phyloP scores from a whole-genome alignment of 495 filamentous ascomycete genomes.

The Penicillium samsonianum region DNA sequence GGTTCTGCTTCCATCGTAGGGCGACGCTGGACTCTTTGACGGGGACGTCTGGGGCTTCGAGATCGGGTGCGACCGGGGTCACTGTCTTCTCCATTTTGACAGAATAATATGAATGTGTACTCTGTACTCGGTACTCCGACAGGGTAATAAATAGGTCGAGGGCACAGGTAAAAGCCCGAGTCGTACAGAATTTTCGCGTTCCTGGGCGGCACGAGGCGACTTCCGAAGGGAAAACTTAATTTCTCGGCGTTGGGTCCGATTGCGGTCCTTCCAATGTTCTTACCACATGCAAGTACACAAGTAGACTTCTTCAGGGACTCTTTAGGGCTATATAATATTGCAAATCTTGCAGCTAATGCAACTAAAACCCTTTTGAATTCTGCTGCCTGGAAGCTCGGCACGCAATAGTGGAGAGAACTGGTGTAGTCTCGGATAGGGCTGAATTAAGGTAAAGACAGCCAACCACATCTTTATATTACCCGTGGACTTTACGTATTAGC shows the following conservation, averaged over 20 bases:
- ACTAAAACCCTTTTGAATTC: background rate
- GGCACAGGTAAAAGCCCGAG: background rate
- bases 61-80: conserved; percentile 20
- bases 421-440: conserved; percentile 10
- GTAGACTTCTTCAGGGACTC: background rate
- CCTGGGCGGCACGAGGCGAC: conserved; percentile 10
- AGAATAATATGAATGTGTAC: background rate
- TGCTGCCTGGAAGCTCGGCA: conserved; percentile 12
- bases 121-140: background rate
- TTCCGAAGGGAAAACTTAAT: conserved; percentile 7
- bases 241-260: background rate
- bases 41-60: conserved; percentile 25
- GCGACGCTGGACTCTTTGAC: conserved; percentile 17
- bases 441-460: conserved; percentile 13
- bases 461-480: background rate
- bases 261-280: background rate
- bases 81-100: conserved; percentile 26
- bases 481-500: too few species aligned
- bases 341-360: background rate
- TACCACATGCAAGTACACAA: background rate
- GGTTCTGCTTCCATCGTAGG: conserved; percentile 36
- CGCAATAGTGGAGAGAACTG: conserved; percentile 2
- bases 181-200: conserved; percentile 8
- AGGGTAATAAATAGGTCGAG: background rate
- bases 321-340: background rate